phyloP scores from a whole-genome alignment of 768 basidiomycete genomes.

The Russula abietina region DNA sequence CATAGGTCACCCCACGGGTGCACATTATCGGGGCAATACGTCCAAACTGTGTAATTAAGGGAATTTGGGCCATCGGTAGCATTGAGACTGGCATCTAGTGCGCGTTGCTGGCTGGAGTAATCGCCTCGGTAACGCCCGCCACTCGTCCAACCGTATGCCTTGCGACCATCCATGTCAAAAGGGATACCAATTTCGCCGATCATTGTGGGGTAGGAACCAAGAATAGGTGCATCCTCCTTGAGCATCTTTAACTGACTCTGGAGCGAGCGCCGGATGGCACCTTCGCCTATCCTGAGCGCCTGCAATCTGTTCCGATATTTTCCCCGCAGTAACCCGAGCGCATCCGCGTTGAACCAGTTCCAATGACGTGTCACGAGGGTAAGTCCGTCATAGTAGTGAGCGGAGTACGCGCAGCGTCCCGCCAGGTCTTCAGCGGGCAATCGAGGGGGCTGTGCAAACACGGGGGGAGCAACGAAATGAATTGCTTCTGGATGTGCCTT shows the following conservation, averaged over 20 bases:
- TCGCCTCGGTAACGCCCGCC: slow-evolving; percentile 65
- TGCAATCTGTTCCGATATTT: slow-evolving; percentile 63
- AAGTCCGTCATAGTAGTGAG: slow-evolving; percentile 93
- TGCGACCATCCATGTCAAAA: slow-evolving; percentile 87
- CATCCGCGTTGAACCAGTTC: slow-evolving; percentile 95
- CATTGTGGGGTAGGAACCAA: slow-evolving; percentile 75
- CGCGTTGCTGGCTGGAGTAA: slow-evolving; percentile 69
- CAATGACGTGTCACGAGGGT: slow-evolving; percentile 90
- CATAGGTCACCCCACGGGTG: slow-evolving; percentile 94
- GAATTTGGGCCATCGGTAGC: slow-evolving; percentile 70
- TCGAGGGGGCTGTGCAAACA: slow-evolving; percentile 74
- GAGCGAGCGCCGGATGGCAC: slow-evolving; percentile 72
- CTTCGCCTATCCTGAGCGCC: slow-evolving; percentile 77
- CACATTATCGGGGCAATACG: slow-evolving; percentile 73
- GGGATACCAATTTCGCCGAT: slow-evolving; percentile 96
- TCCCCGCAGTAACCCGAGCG: slow-evolving; percentile 83
- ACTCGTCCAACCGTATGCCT: slow-evolving; percentile 75
- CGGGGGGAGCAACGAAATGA: slow-evolving; percentile 86
- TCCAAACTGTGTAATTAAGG: slow-evolving; percentile 83
- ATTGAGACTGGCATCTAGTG: slow-evolving; percentile 80
- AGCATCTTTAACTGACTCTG: slow-evolving; percentile 79
- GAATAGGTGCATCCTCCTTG: slow-evolving; percentile 62
- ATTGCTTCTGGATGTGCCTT: slow-evolving; percentile 73
- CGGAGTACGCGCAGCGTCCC: slow-evolving; percentile 66
- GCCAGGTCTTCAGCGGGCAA: slow-evolving; percentile 49